Conservation (phyloP, 2,329 filamentous ascomycete genomes). For the Ascochyta lentis region DNA sequence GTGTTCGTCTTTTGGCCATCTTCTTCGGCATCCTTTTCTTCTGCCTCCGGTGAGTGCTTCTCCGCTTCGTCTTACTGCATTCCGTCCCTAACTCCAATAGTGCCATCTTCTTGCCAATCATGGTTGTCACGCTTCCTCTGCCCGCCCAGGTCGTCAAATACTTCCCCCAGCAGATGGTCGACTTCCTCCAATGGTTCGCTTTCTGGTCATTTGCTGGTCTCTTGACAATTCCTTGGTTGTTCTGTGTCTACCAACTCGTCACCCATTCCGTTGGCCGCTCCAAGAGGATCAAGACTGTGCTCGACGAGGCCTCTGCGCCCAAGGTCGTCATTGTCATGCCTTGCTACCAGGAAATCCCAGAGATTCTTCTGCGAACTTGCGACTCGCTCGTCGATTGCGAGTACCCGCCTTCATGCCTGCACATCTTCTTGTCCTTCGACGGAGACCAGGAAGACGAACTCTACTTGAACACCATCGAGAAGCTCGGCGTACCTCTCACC, state of each 20-base stretch:
- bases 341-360: slow-evolving; percentile 90
- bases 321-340: slow-evolving; percentile 98
- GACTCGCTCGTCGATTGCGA: slow-evolving; percentile 94
- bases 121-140: slow-evolving; percentile 89
- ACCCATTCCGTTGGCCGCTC: slow-evolving; percentile 83
- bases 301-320: slow-evolving; percentile 85
- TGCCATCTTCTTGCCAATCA: slow-evolving; percentile 86
- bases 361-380: slow-evolving; percentile 81
- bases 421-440: slow-evolving; percentile 95
- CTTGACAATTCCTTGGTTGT: slow-evolving; percentile 86
- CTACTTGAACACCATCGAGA: slow-evolving; percentile 84
- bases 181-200: slow-evolving; percentile 87
- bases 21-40: slow-evolving; percentile 77
- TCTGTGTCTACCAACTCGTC: slow-evolving; percentile 90
- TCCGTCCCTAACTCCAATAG: slow-evolving; percentile 54
- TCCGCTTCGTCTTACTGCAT: neutral
- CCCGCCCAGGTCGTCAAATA: slow-evolving; percentile 73
- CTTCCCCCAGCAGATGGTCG: slow-evolving; percentile 74
- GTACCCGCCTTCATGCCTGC: slow-evolving; percentile 89
- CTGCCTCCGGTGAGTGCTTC: slow-evolving; percentile 68
- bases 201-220: slow-evolving; percentile 92
- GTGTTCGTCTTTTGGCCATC: slow-evolving; percentile 77
- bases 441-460: slow-evolving; percentile 87
- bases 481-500: slow-evolving; percentile 79
- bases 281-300: slow-evolving; percentile 80